Evolutionary conservation across 139 green algal genomes (phyloP).

Genomic region (Coelastrella sp.): DNA sequence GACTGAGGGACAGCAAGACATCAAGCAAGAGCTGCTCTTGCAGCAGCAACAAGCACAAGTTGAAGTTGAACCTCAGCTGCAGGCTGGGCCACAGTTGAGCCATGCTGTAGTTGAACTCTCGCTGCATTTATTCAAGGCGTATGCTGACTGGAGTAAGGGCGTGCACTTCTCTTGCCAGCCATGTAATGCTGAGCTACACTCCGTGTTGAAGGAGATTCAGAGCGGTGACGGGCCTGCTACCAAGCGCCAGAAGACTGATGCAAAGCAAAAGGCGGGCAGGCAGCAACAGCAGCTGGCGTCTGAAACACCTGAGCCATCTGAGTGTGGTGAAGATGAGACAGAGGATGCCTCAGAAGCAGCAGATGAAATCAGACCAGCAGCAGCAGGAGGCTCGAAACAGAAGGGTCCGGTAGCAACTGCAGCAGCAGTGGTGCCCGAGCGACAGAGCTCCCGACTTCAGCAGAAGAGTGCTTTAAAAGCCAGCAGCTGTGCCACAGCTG

Average conservation of each 20-base stretch:
- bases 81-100: too few species aligned
- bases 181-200: constrained; percentile 26
- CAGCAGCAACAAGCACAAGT: too few species aligned
- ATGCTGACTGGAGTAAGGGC: constrained; percentile 37
- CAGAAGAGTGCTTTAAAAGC: background rate
- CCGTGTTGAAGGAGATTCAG: background rate
- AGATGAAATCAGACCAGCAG: background rate
- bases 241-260: constrained; percentile 22
- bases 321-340: constrained; percentile 3
- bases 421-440: constrained; percentile 14
- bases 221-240: background rate
- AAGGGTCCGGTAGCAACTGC: constrained; percentile 3
- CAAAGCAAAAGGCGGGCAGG: constrained; percentile 3
- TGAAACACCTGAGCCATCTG: background rate
- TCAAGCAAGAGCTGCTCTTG: background rate
- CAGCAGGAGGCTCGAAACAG: background rate
- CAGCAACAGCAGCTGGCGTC: constrained; percentile 1
- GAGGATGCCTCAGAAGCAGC: constrained; percentile 6
- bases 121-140: constrained; percentile 24
- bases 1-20: background rate
- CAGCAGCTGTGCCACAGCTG: background rate
- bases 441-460: constrained; percentile 19
- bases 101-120: background rate
- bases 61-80: too few species aligned
- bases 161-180: constrained; percentile 35